Percentiles rank a stretch among this genome's conserved stretches.
These are phyloP conservation scores for Eucalyptus tenuipes DNA, from an alignment of 345 rosid species.

Conservation along the genomic window DNA sequence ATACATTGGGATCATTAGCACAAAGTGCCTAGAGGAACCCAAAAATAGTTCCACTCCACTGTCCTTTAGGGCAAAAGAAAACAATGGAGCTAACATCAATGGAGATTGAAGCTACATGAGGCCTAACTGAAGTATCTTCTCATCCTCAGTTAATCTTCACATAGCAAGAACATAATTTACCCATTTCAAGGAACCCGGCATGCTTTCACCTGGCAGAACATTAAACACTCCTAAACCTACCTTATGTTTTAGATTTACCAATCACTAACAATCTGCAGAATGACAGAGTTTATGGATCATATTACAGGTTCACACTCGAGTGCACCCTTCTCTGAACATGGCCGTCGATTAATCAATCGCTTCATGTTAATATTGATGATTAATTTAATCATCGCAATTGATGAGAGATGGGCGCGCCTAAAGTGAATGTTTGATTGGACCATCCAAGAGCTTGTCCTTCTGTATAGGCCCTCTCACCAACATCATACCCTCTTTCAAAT, in stretches of 20 bases:
- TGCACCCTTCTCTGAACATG: background rate
- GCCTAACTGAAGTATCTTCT: background rate
- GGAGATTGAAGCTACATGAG: background rate
- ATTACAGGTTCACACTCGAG: background rate
- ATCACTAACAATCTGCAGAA: background rate
- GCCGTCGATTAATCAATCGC: background rate
- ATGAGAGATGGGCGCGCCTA: background rate
- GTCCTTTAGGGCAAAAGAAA: background rate
- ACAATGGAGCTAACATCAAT: background rate
- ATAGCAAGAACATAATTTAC: background rate
- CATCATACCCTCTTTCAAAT: background rate
- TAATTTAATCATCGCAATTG: background rate
- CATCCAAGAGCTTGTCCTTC: background rate
- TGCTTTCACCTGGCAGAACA: background rate
- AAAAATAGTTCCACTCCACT: background rate
- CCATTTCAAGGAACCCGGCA: background rate
- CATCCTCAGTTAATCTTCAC: background rate
- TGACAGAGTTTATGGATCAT: background rate
- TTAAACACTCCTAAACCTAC: background rate
- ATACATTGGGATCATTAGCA: background rate
- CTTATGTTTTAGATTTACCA: background rate
- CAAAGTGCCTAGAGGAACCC: background rate
- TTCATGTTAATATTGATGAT: background rate
- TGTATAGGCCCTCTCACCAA: background rate
- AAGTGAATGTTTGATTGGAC: background rate